These are phyloP conservation scores for Talaromyces islandicus DNA, from an alignment of 2,329 filamentous ascomycete species.

Conservation along the genomic window DNA sequence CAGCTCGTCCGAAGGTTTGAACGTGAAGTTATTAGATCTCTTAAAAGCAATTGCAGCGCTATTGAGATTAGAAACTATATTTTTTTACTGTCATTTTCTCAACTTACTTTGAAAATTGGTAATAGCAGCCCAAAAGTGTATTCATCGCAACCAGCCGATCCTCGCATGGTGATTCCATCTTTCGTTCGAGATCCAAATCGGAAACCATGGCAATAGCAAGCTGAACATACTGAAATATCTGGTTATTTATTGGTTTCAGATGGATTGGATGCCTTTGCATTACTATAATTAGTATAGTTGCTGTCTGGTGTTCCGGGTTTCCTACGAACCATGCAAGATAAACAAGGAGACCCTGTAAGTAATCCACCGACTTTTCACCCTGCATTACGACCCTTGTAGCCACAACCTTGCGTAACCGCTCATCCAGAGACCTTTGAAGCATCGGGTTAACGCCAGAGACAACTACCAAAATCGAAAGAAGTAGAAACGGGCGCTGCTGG, in stretches of 20 bases:
- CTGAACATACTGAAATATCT: slow-evolving; percentile 8
- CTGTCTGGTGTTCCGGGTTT: background rate
- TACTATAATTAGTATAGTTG: background rate
- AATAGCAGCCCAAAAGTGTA: slow-evolving; percentile 5
- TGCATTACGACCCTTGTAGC: slow-evolving; percentile 7
- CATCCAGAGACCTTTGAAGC: slow-evolving; percentile 4
- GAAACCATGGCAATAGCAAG: slow-evolving; percentile 5
- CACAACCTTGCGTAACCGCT: slow-evolving; percentile 6
- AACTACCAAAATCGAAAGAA: background rate
- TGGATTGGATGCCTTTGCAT: slow-evolving; percentile 3
- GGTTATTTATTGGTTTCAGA: slow-evolving; percentile 3
- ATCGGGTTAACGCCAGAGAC: background rate
- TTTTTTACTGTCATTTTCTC: too few relatives aligned
- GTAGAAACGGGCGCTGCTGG: slow-evolving; percentile 2
- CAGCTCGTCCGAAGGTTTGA: slow-evolving; percentile 1
- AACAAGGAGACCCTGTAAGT: slow-evolving; percentile 6
- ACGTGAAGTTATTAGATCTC: slow-evolving; percentile 1
- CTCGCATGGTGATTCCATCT: background rate
- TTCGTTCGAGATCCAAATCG: slow-evolving; percentile 5
- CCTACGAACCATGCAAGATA: slow-evolving; percentile 5
- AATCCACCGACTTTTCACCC: slow-evolving; percentile 9
- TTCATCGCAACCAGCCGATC: background rate
- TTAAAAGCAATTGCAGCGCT: slow-evolving; percentile 2
- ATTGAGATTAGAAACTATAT: background rate
- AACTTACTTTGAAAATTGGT: slow-evolving; percentile 1